Evolutionary conservation across 2,329 filamentous ascomycete species (phyloP), one percentile per base, ranked within the genome.

Genomic region (Ascochyta rabiei): DNA sequence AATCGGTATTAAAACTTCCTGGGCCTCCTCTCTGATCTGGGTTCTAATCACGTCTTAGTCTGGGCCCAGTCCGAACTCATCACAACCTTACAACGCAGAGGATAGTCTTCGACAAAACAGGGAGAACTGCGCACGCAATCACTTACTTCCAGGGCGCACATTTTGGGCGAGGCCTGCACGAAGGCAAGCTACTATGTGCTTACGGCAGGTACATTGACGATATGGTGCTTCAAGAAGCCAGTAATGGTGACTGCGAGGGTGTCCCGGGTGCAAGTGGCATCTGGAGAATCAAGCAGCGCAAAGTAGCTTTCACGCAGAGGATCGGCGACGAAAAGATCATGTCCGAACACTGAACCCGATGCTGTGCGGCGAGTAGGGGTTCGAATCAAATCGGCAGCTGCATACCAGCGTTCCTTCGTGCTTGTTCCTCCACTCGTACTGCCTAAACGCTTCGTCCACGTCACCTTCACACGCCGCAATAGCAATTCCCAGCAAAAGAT

Each of bases 71-170:
- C 13, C 68, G 64, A 4, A 77, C 76, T 6, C 76, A 79, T 45
- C 77, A 80, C 58, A 72, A 67, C 16, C 69, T 80, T 4, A 79
- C 76, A 3, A 79, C 77, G 1, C 76, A 79, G 50, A 70, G 61
- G 2, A 77, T 79, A 44, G 55, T 53, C 21, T 71, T 79, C 51
- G 16, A 48, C 24, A 42, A 60, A 1, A 60, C 64, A 40, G 66
- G 66, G 40, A 70, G 68, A 44, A 64, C 62, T 5, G 77, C 77
- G 7, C 61, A 62, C 12, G 69, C 73, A 1, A 68, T 66, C 1
- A 79, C 77, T 0, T 76, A 79, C 48, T 80, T 79, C 51, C 72
- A 74, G 2, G 77, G 73, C 8, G 67, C 72, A 3, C 77, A 79
- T 60, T 76, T 79, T 34, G 77, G 77, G 1, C 69, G 76, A 57